A percentile compares a stretch with the other conserved stretches of the same genome.
These are phyloP conservation scores for Pestalotiopsis sp. DNA, from an alignment of 2,329 filamentous ascomycete species.

Conservation along the genomic window DNA sequence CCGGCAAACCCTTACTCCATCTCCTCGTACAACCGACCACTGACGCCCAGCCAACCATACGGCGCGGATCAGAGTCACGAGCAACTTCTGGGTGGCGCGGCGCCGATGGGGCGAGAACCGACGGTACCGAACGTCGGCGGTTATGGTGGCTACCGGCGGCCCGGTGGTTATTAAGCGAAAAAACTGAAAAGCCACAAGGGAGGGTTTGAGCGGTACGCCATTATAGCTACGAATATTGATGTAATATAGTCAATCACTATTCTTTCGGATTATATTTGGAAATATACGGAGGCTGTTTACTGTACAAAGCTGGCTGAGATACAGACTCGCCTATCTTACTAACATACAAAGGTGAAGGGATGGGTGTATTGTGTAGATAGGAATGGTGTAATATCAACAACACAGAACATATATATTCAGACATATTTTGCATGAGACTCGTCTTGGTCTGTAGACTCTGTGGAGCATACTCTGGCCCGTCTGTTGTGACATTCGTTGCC, in stretches of 20 bases:
- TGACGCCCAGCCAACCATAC: constrained; percentile 37
- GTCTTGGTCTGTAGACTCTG: background rate
- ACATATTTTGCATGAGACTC: background rate
- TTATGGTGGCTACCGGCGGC: constrained; percentile 21
- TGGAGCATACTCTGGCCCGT: too few species aligned
- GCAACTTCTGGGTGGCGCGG: constrained; percentile 41
- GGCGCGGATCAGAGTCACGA: constrained; percentile 36
- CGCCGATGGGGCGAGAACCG: constrained; percentile 40
- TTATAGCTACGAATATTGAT: background rate
- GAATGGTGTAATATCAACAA: constrained; percentile 11
- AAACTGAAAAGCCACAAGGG: background rate
- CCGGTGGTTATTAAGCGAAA: constrained; percentile 14
- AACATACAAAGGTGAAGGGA: background rate
- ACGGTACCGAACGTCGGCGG: constrained; percentile 34
- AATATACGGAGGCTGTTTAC: background rate
- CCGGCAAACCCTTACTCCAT: constrained; percentile 28
- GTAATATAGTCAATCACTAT: constrained; percentile 1
- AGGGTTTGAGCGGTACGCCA: background rate
- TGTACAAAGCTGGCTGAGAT: constrained; percentile 11
- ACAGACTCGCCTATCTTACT: constrained; percentile 7
- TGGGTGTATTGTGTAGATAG: constrained; percentile 9
- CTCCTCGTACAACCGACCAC: constrained; percentile 34
- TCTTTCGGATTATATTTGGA: background rate
- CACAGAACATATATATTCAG: constrained; percentile 1
- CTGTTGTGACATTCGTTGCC: too few species aligned